A percentile compares a stretch with the other conserved stretches of the same genome.
Evolutionary conservation across 495 filamentous ascomycete genomes (phyloP).

Genomic region (Corynascus novoguineensis): DNA sequence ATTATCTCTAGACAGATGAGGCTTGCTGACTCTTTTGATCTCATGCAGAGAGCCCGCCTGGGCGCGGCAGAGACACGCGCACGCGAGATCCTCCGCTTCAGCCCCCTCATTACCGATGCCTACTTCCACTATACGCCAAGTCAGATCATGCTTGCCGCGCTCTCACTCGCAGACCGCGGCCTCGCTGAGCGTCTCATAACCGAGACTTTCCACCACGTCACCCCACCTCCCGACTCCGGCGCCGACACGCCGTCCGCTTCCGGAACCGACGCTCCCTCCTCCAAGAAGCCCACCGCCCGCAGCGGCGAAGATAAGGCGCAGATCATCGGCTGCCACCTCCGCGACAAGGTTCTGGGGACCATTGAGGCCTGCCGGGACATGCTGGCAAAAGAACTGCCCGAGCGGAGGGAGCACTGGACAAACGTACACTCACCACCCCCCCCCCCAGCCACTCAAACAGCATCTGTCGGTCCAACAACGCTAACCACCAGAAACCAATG

Average conservation of each 20-base stretch:
- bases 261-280: neutral
- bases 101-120: constrained; percentile 79
- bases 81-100: constrained; percentile 65
- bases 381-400: constrained; percentile 44
- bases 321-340: constrained; percentile 27
- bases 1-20: constrained; percentile 8
- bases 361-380: constrained; percentile 48
- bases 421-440: constrained; percentile 23
- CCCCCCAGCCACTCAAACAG: neutral
- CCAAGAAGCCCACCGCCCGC: neutral
- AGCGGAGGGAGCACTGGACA: constrained; percentile 38
- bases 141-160: constrained; percentile 82
- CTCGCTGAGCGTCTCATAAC: constrained; percentile 68
- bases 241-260: constrained; percentile 18
- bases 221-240: constrained; percentile 16
- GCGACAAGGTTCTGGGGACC: constrained; percentile 43
- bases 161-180: constrained; percentile 67
- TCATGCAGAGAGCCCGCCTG: constrained; percentile 46
- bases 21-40: constrained; percentile 24
- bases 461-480: too few relatives aligned
- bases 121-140: constrained; percentile 95
- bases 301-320: constrained; percentile 25
- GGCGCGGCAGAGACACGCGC: constrained; percentile 63
- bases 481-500: neutral
- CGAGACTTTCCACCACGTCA: constrained; percentile 53